Percentiles rank a stretch among this genome's conserved stretches.
Conservation (phyloP, 2,329 filamentous ascomycete species). For the Plenodomus lindquistii region DNA sequence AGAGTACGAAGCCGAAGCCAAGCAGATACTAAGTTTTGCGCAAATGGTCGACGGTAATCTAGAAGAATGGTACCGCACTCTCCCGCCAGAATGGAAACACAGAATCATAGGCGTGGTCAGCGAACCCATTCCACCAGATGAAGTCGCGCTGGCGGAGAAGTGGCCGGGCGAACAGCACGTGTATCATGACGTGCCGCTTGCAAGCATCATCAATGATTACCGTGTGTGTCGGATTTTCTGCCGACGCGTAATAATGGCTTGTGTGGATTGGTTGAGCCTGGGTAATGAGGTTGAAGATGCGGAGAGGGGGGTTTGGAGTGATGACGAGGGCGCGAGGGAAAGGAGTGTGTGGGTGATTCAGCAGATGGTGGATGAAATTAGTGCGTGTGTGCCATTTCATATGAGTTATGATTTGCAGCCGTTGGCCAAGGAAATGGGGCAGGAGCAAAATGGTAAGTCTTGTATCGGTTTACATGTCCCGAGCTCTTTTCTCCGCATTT, state of each 20-base stretch:
- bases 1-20: constrained; percentile 31
- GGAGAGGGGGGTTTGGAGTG: neutral
- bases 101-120: constrained; percentile 36
- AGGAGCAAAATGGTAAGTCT: constrained; percentile 41
- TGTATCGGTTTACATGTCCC: neutral
- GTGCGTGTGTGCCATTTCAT: constrained; percentile 46
- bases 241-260: constrained; percentile 44
- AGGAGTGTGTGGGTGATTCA: constrained; percentile 37
- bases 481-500: neutral
- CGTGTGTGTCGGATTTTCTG: constrained; percentile 48
- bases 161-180: constrained; percentile 47
- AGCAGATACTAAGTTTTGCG: constrained; percentile 39
- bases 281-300: constrained; percentile 3
- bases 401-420: constrained; percentile 44
- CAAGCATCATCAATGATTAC: constrained; percentile 48
- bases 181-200: constrained; percentile 45
- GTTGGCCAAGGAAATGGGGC: constrained; percentile 36
- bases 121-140: constrained; percentile 24
- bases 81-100: constrained; percentile 42
- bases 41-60: constrained; percentile 43
- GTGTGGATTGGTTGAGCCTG: constrained; percentile 33
- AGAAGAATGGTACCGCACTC: constrained; percentile 42
- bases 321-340: constrained; percentile 17
- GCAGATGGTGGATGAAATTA: constrained; percentile 46
- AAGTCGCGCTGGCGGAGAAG: constrained; percentile 32